Percentiles rank a stretch among this genome's conserved stretches.
Conservation (phyloP, 208 protist species). For the Trypanosoma theileri region DNA sequence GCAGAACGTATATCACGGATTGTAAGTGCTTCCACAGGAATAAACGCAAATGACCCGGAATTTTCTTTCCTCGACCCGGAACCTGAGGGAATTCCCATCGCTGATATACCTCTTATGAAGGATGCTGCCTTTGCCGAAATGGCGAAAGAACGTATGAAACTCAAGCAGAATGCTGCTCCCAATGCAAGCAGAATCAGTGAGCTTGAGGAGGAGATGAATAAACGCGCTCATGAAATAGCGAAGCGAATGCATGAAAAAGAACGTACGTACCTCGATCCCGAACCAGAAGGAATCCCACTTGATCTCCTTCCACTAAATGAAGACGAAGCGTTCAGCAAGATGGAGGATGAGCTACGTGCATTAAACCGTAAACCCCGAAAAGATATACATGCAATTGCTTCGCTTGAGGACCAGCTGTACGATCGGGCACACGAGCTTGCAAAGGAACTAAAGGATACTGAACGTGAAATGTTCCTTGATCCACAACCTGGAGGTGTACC, state of each 20-base stretch:
- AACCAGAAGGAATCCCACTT: conserved; percentile 64
- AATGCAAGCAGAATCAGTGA: conserved; percentile 69
- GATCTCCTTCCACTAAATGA: conserved; percentile 66
- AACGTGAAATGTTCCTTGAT: conserved; percentile 74
- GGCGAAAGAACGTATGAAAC: conserved; percentile 37
- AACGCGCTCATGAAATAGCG: conserved; percentile 56
- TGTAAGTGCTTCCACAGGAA: conserved; percentile 28
- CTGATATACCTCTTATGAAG: conserved; percentile 51
- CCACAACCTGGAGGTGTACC: conserved; percentile 61
- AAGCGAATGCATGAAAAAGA: conserved; percentile 50
- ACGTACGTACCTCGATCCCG: conserved; percentile 58
- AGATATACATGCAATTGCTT: conserved; percentile 42
- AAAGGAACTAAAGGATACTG: conserved; percentile 52
- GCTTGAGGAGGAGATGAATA: conserved; percentile 70
- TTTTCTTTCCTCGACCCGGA: background rate
- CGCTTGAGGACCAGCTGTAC: conserved; percentile 43
- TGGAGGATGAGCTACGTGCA: conserved; percentile 65
- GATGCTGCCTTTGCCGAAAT: conserved; percentile 52
- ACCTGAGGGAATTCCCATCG: conserved; percentile 57
- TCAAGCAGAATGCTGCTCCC: conserved; percentile 44
- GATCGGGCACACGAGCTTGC: conserved; percentile 70
- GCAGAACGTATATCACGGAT: too few relatives aligned
- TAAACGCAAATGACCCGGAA: background rate
- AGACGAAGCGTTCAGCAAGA: conserved; percentile 44
- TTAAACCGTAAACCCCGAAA: conserved; percentile 48